These are phyloP conservation scores for Boeremia lycopersici DNA, from an alignment of 2,329 filamentous ascomycete species.

Conservation along the genomic window DNA sequence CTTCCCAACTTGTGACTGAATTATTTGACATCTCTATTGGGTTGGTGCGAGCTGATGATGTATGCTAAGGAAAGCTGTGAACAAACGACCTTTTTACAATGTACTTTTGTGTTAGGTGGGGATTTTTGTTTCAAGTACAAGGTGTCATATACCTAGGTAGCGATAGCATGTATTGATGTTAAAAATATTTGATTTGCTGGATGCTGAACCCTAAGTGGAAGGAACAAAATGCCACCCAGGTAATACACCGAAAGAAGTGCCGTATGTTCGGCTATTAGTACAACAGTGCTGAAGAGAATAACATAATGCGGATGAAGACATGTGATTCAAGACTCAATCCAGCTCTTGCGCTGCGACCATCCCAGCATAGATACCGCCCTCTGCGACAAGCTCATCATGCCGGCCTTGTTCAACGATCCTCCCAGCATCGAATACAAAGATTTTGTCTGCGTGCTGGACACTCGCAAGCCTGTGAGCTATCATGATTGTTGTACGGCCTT, in stretches of 20 bases:
- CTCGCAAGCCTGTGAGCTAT: slow-evolving; percentile 80
- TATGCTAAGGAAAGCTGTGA: background rate
- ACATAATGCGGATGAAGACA: background rate
- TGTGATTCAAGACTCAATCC: slow-evolving; percentile 22
- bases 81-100: background rate
- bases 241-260: background rate
- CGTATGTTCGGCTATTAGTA: background rate
- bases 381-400: slow-evolving; percentile 62
- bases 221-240: background rate
- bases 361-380: slow-evolving; percentile 43
- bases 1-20: slow-evolving; percentile 6
- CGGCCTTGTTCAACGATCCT: slow-evolving; percentile 66
- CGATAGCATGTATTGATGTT: background rate
- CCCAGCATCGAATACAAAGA: slow-evolving; percentile 76
- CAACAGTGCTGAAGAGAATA: background rate
- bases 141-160: too few relatives aligned
- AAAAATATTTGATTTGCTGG: background rate
- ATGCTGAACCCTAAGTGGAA: background rate
- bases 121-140: background rate
- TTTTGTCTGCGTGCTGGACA: slow-evolving; percentile 78
- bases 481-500: slow-evolving; percentile 67
- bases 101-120: background rate
- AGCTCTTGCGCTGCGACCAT: slow-evolving; percentile 48
- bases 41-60: background rate
- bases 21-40: slow-evolving; percentile 7